Evolutionary conservation across 305 asterid genomes (phyloP).

Genomic region (Solanum hybrid): DNA sequence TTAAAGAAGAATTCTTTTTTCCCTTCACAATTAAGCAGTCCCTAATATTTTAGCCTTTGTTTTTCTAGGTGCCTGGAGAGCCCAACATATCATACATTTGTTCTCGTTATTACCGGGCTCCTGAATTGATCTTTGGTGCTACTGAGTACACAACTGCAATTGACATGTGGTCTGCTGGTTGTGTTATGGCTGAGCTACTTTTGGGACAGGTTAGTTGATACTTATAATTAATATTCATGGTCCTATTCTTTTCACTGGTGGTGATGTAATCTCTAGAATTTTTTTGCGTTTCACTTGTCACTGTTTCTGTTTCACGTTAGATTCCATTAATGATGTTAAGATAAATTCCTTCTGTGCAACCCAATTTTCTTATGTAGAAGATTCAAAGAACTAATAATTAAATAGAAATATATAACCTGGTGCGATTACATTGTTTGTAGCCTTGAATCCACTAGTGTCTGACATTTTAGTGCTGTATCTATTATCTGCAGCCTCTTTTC

Average conservation of each 20-base stretch:
- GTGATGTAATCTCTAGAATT: neutral
- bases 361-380: neutral
- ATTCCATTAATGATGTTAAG: neutral
- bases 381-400: neutral
- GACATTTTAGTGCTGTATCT: neutral
- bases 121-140: conserved; percentile 92
- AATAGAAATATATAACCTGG: neutral
- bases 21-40: neutral
- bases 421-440: neutral
- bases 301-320: neutral
- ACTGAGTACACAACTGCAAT: conserved; percentile 87
- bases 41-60: neutral
- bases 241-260: neutral
- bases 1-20: neutral
- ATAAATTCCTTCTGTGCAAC: neutral
- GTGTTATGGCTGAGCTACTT: conserved; percentile 93
- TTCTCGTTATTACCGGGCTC: conserved; percentile 95
- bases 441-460: neutral
- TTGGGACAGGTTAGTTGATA: conserved; percentile 54
- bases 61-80: conserved; percentile 70
- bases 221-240: neutral
- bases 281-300: neutral
- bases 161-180: conserved; percentile 97
- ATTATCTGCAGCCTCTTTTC: conserved; percentile 66
- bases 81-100: conserved; percentile 93